These are phyloP conservation scores for Psilocybe cubensis DNA, from an alignment of 768 basidiomycete species.

Conservation along the genomic window DNA sequence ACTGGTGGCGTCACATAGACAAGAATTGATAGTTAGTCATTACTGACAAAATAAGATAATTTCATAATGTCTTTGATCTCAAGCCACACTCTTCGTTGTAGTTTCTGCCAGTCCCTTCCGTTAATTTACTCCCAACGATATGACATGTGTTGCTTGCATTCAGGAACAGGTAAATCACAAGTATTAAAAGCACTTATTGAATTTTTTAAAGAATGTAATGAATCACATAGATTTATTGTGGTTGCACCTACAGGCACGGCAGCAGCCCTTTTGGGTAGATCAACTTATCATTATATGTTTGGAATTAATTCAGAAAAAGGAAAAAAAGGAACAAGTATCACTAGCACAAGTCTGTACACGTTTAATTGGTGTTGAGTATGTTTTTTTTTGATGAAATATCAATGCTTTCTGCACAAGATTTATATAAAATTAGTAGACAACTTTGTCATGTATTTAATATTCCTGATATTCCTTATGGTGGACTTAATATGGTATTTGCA, in stretches of 20 bases:
- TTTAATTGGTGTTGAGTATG: conserved; percentile 34
- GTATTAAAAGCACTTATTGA: conserved; percentile 29
- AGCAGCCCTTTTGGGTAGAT: conserved; percentile 26
- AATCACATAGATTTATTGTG: conserved; percentile 21
- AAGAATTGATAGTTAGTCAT: too few relatives aligned
- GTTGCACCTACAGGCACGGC: conserved; percentile 19
- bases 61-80: too few relatives aligned
- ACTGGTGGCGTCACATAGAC: too few relatives aligned
- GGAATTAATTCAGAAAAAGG: conserved; percentile 24
- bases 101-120: too few relatives aligned
- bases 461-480: conserved; percentile 30
- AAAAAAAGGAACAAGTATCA: not conserved
- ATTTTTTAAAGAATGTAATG: conserved; percentile 23
- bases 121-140: too few relatives aligned
- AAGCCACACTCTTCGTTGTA: too few relatives aligned
- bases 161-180: conserved; percentile 35
- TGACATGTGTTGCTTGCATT: too few relatives aligned
- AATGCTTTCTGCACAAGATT: conserved; percentile 35
- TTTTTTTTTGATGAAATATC: conserved; percentile 48
- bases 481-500: conserved; percentile 44
- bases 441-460: conserved; percentile 19
- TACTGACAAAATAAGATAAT: too few relatives aligned
- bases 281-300: conserved; percentile 35
- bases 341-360: conserved; percentile 9
- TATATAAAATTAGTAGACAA: conserved; percentile 30